Evolutionary conservation across 345 rosid genomes (phyloP).

Genomic region (Arabis alpina): DNA sequence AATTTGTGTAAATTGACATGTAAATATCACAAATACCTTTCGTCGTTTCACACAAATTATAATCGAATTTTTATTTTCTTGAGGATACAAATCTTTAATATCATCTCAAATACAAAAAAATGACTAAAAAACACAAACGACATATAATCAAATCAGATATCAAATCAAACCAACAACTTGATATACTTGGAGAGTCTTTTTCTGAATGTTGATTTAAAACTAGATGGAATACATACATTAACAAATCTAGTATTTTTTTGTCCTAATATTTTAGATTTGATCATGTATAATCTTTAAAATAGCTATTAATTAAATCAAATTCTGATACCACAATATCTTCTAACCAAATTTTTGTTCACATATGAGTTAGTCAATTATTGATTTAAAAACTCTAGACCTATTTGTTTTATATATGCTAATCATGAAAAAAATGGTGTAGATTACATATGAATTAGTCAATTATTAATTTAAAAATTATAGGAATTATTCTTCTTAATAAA

Average conservation of each 20-base stretch:
- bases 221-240: constrained; percentile 4
- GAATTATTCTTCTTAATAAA: too few relatives aligned
- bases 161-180: constrained; percentile 2
- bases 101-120: not conserved
- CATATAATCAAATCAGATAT: constrained; percentile 10
- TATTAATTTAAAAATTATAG: too few relatives aligned
- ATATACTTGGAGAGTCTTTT: constrained; percentile 1
- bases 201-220: not conserved
- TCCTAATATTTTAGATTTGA: not conserved
- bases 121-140: constrained; percentile 9
- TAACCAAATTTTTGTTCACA: not conserved
- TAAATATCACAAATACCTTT: not conserved
- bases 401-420: too few relatives aligned
- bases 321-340: constrained; percentile 1
- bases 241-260: not conserved
- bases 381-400: too few relatives aligned
- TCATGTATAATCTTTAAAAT: not conserved
- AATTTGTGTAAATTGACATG: constrained; percentile 24
- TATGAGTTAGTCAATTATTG: constrained; percentile 18
- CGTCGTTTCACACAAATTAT: constrained; percentile 17
- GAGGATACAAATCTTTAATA: not conserved
- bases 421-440: too few relatives aligned
- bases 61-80: not conserved
- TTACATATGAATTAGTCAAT: too few relatives aligned
- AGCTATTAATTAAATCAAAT: constrained; percentile 3